Base-by-base conservation (phyloP, 2,329 filamentous ascomycete species). In the Claviceps purpurea region DNA sequence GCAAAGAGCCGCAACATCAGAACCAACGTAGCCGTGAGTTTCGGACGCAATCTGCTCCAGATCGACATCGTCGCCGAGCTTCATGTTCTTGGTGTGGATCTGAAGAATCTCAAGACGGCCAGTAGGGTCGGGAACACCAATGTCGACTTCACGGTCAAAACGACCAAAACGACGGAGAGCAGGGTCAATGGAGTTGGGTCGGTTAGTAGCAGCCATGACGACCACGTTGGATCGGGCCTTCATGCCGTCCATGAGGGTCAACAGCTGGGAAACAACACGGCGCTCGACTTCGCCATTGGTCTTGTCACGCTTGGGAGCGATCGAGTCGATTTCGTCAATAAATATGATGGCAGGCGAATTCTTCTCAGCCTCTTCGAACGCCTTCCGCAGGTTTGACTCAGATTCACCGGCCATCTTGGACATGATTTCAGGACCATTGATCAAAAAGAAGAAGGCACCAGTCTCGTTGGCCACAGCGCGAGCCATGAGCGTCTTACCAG, bases 81-180 rank as follows among this genome's bases (percentile, higher is more conserved):
- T 98, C 93, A 98, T 98, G 81, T 98, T 98, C 85, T 98, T 98
- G 71, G 93, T 98, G 80, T 98, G 93, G 61, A 98, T 98, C 72
- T 95, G 89, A 56, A 98, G 84, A 65, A 98, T 97, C 79, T 98
- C 93, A 40, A 98, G 86, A 79, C 93, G 93, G 58, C 93, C 93
- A 62, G 91, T 97, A 50, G 93, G 93, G 74, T 97, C 93, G 51
- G 93, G 93, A 60, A 97, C 95, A 65, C 91, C 90, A 65, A 98
- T 96, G 66, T 98, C 93, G 58, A 98, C 91, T 72, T 97, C 93
- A 69, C 93, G 93, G 69, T 98, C 93, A 76, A 98, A 97, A 72
- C 93, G 93, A 58, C 93, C 93, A 73, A 95, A 97, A 70, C 93
- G 91, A 73, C 91, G 89, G 54, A 98, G 86, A 54, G 93, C 93